These are phyloP conservation scores for Intubia oerlemansii DNA, from an alignment of 2,329 filamentous ascomycete genomes.

Conservation along the genomic window DNA sequence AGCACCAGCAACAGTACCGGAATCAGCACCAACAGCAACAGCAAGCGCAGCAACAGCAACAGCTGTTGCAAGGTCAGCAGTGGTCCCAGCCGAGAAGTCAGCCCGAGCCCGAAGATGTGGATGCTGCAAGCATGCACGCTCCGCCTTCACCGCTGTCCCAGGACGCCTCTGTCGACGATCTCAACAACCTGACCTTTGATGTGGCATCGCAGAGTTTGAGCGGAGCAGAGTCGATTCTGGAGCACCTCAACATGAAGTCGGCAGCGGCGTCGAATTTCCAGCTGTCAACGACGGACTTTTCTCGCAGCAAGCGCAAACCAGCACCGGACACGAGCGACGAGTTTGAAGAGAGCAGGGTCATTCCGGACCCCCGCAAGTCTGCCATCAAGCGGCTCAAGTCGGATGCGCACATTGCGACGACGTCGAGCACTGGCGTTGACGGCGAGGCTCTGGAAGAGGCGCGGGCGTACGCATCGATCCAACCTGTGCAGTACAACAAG, in stretches of 20 bases:
- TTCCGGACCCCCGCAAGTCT: constrained; percentile 17
- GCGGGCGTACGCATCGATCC: constrained; percentile 24
- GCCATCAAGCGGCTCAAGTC: constrained; percentile 35
- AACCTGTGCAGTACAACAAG: constrained; percentile 24
- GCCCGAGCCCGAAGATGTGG: constrained; percentile 7
- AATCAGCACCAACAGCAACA: too few relatives aligned
- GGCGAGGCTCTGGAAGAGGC: constrained; percentile 18
- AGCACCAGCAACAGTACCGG: constrained; percentile 3
- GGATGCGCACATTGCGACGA: constrained; percentile 17
- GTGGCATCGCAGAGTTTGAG: constrained; percentile 33
- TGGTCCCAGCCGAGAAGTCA: constrained; percentile 8
- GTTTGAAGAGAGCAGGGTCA: constrained; percentile 15
- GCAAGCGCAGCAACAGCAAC: constrained; percentile 4
- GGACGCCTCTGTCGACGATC: constrained; percentile 24
- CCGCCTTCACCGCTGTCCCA: constrained; percentile 9
- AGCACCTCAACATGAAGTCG: constrained; percentile 22
- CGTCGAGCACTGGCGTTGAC: background rate
- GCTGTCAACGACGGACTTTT: constrained; percentile 14
- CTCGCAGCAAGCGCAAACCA: constrained; percentile 34
- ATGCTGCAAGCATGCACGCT: too few relatives aligned
- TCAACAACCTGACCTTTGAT: constrained; percentile 29
- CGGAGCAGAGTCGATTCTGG: constrained; percentile 23
- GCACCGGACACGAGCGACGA: constrained; percentile 29
- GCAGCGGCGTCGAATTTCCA: constrained; percentile 9
- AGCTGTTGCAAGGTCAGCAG: constrained; percentile 2